Base-by-base conservation (phyloP, 768 basidiomycete genomes). In the Plicaturopsis crispa region DNA sequence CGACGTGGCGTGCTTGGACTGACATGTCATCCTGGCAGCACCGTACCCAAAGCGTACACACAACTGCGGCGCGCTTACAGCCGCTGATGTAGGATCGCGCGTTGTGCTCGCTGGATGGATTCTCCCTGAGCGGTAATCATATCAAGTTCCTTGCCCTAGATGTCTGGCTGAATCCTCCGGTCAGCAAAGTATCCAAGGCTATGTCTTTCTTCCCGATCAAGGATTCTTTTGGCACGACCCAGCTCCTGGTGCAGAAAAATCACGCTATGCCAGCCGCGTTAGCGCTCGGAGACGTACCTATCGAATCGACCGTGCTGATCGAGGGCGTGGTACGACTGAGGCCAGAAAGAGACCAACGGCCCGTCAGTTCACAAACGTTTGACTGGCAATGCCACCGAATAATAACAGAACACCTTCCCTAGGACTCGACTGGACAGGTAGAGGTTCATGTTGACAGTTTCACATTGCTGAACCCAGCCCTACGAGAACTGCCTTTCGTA, bases 191-290 rank as follows among this genome's bases (percentile, higher is more conserved):
- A 13, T 68, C 66, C 39, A 80, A 77, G 59, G 61, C 59, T 36
- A 62, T 91, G 49, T 85, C 85, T 40, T 97, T 97, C 67, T 89
- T 84, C 64, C 81, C 80, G 22, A 72, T 96, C 55, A 84, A 77
- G 51, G 91, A 93, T 59, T 69, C 80, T 31, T 70, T 71, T 46
- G 86, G 87, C 24, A 75, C 70, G 0, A 75, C 83, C 3, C 92
- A 97, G 60, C 79, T 97, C 42, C 72, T 89, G 54, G 70, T 77
- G 31, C 61, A 74, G 53, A 71, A 75, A 47, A 51, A 64, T 45
- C 46, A 59, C 5, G 45, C 49, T 51, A 41, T 47, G 46, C 43
- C 42, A 48, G 39, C 48, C 52, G 24, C 54, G 41, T 56, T 72
- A 35, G 45, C 57, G 26, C 72, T 92, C 46, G 70, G 78, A 37